A percentile compares a stretch with the other conserved stretches of the same genome.
Conservation (phyloP, 169 alveolate species). For the Eimeria maxima region DNA sequence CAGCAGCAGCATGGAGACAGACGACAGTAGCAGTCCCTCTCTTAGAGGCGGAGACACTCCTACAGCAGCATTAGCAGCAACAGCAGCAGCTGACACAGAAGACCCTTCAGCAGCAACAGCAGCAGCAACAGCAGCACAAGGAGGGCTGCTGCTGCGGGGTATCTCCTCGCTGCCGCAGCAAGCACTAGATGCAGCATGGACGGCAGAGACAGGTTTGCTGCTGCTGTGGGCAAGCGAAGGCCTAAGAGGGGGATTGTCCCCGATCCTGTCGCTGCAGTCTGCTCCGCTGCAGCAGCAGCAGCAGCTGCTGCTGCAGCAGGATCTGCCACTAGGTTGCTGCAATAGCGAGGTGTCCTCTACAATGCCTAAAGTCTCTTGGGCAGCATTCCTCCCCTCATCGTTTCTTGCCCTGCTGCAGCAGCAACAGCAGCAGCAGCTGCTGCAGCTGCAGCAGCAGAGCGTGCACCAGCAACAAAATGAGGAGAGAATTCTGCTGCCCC, state of each 20-base stretch:
- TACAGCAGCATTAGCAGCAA: not conserved
- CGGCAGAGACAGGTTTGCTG: conserved; percentile 70
- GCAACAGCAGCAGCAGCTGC: conserved; percentile 55
- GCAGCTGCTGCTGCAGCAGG: conserved; percentile 40
- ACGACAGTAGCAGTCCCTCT: not conserved
- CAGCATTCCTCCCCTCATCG: conserved; percentile 37
- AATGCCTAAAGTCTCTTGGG: conserved; percentile 26
- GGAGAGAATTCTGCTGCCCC: not conserved
- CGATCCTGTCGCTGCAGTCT: conserved; percentile 43
- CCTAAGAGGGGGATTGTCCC: not conserved
- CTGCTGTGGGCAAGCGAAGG: conserved; percentile 57
- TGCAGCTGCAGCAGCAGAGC: conserved; percentile 59
- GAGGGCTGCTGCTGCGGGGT: conserved; percentile 65
- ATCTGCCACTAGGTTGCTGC: not conserved
- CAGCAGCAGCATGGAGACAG: conserved; percentile 21
- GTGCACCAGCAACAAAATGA: not conserved
- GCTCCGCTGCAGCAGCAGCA: conserved; percentile 76
- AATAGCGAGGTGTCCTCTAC: not conserved
- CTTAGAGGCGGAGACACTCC: not conserved
- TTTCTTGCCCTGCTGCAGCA: conserved; percentile 64
- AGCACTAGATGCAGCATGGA: conserved; percentile 30
- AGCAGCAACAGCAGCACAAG: not conserved
- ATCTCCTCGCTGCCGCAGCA: conserved; percentile 55
- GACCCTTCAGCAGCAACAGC: conserved; percentile 6
- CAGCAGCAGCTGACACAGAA: not conserved